Evolutionary conservation across 202 grass and related monocot genomes (phyloP), one percentile per base, ranked within the genome.

Genomic region (Panicum hallii): DNA sequence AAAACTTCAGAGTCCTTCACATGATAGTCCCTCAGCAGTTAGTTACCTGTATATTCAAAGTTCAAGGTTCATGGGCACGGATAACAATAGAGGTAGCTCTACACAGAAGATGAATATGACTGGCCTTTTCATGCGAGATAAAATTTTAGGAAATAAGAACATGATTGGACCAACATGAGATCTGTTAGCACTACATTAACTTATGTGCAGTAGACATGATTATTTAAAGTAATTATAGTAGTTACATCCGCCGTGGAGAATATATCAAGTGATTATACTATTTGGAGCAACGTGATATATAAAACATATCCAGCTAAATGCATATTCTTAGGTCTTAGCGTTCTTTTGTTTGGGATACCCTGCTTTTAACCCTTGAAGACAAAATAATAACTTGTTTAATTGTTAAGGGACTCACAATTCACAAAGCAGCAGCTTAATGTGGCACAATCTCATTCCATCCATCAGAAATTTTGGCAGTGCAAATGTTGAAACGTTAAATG

Each of bases 41-140:
- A 72, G 16, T 60, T 65, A 83, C 80, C 65, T 88, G 74, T 54
- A 65, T 19, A 55, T 55, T 23, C 38, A 47, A 80, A 74, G 11
- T 80, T 23, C 46, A 74, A 22, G 16, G 46, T 44, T 44, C 17
- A 71, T 11, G 6, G 22, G 26, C 22, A 71, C 5, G 13, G 42
- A 45, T 43, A 43, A 23, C 67, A 45, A 8, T 55, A 54, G 20
- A 58, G 7, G 20, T 9, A 60, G 4, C 23, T 17, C 15, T 17
- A 4, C 48, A 15, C 12, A 50, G 17, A 53, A 17, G 50, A 49
- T 50, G 11, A 74, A 10, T 28, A 73, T 4, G 48, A 53, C 4
- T 43, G 17, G 6, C 12, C 50, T 16, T 72, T 70, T 72, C 45
- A 28, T 72, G 6, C 5, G 4, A 32, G 1, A 48, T 49, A 28